phyloP scores from a whole-genome alignment of 2,329 filamentous ascomycete genomes.

The Microsporum audouinii region DNA sequence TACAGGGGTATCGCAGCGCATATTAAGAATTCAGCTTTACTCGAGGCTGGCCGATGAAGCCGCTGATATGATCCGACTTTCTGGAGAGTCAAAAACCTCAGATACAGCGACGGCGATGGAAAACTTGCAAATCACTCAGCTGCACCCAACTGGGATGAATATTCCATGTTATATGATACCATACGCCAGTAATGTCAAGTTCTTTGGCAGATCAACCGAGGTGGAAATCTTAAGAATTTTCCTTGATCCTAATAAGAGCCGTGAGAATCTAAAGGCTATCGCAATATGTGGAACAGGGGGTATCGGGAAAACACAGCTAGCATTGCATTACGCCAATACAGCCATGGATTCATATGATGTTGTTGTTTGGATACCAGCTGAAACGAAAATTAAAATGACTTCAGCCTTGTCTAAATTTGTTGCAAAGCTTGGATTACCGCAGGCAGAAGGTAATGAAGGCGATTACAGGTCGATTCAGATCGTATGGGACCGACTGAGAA shows the following conservation, averaged over 20 bases:
- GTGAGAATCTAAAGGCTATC: background rate
- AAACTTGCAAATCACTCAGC: background rate
- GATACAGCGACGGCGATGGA: background rate
- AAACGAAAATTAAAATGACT: background rate
- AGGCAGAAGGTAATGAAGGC: background rate
- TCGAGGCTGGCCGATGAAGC: background rate
- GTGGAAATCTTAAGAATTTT: background rate
- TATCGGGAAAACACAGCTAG: no score
- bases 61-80: background rate
- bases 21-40: background rate
- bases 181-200: background rate
- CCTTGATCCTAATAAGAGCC: background rate
- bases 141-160: background rate
- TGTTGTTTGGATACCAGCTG: background rate
- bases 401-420: background rate
- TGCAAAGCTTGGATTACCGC: background rate
- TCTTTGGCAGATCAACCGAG: background rate
- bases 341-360: background rate
- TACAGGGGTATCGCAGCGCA: background rate
- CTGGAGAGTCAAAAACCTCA: background rate
- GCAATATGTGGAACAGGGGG: background rate
- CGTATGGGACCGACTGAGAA: background rate
- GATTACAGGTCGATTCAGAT: no score
- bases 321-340: no score
- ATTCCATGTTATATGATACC: background rate